Percentiles rank a stretch among this genome's conserved stretches.
Evolutionary conservation across 805 yeast species (phyloP).

Genomic region (Suhomyces prunicola): DNA sequence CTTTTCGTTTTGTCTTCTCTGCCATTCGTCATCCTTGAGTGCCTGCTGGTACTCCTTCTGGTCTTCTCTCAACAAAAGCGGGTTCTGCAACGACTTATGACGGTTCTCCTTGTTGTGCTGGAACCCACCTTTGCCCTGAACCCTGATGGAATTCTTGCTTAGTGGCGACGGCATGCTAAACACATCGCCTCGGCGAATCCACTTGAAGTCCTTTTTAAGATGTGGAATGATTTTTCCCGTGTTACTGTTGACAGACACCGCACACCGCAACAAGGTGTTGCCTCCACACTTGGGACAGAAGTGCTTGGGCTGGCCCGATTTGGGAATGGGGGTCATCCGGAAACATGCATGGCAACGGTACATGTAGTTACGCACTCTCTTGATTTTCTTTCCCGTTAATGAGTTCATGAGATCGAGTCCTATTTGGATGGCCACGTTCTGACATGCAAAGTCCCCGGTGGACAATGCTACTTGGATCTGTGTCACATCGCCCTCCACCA

Average conservation of each 20-base stretch:
- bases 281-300: slow-evolving; percentile 98
- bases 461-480: slow-evolving; percentile 78
- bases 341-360: slow-evolving; percentile 97
- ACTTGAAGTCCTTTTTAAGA: slow-evolving; percentile 85
- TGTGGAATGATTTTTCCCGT: slow-evolving; percentile 87
- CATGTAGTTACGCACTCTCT: slow-evolving; percentile 86
- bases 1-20: slow-evolving; percentile 80
- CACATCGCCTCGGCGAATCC: slow-evolving; percentile 85
- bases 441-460: slow-evolving; percentile 97
- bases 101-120: slow-evolving; percentile 67
- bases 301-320: slow-evolving; percentile 71
- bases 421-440: slow-evolving; percentile 88
- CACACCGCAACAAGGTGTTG: slow-evolving; percentile 81
- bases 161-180: slow-evolving; percentile 86
- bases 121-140: slow-evolving; percentile 74
- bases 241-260: slow-evolving; percentile 74
- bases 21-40: slow-evolving; percentile 84
- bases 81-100: slow-evolving; percentile 46
- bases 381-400: slow-evolving; percentile 79
- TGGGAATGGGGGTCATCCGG: slow-evolving; percentile 72
- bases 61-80: slow-evolving; percentile 75
- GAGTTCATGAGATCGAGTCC: slow-evolving; percentile 85
- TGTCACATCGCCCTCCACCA: slow-evolving; percentile 33
- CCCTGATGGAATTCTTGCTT: slow-evolving; percentile 68
- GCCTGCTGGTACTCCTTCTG: slow-evolving; percentile 92